Evolutionary conservation across 73 alveolate genomes (phyloP).

Genomic region (Paramecium pentaurelia): DNA sequence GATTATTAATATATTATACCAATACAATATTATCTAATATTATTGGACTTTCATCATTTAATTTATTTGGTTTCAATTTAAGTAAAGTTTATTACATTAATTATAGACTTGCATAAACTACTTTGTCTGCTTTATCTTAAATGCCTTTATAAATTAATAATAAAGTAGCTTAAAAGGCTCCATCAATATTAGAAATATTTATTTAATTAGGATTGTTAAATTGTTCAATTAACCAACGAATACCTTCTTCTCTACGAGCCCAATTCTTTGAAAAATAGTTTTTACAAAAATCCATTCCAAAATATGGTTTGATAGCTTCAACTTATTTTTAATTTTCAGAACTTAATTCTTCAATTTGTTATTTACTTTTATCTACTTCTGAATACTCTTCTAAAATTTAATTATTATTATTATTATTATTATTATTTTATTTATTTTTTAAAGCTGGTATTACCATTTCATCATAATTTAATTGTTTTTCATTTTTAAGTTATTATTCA

Average conservation of each 20-base stretch:
- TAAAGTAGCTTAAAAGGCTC: background rate
- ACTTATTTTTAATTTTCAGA: background rate
- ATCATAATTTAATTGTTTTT: constrained; percentile 10
- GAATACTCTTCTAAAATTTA: background rate
- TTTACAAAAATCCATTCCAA: constrained; percentile 14
- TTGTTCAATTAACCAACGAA: background rate
- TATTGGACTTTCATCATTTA: constrained; percentile 33
- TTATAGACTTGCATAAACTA: background rate
- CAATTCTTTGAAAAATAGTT: background rate
- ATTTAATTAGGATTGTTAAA: constrained; percentile 1
- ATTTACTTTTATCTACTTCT: constrained; percentile 2
- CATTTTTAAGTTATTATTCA: constrained; percentile 2
- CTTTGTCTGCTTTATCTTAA: constrained; percentile 28
- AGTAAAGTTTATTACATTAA: background rate
- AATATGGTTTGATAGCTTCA: background rate
- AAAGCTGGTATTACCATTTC: constrained; percentile 36
- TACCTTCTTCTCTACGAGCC: background rate
- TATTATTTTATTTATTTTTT: background rate
- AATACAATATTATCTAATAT: constrained; percentile 16
- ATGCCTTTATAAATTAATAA: background rate
- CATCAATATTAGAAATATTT: background rate
- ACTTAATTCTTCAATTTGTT: constrained; percentile 9
- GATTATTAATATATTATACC: background rate
- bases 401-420: background rate
- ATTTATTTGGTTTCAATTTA: background rate